phyloP scores from a whole-genome alignment of 306 rosid species.

The Ochetophila trinervis region DNA sequence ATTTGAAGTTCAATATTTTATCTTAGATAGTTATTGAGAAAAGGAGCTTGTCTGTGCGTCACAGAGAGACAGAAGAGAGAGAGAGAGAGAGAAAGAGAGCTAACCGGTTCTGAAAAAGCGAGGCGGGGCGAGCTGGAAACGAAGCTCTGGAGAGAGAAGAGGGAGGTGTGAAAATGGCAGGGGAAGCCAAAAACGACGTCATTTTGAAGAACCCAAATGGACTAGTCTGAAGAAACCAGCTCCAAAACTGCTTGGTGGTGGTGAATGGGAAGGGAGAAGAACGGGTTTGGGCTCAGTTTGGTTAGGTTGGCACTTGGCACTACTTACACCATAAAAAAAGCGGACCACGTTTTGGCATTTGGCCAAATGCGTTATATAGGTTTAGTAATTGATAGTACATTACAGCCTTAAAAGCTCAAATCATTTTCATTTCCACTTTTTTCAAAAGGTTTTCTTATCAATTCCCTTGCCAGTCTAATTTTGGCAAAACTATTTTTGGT shows the following conservation, averaged over 20 bases:
- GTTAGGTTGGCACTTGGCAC: too few species aligned
- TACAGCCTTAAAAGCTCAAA: too few species aligned
- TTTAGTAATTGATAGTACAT: too few species aligned
- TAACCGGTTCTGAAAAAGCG: slow-evolving; percentile 50
- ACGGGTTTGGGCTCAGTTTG: too few species aligned
- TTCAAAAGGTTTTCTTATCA: too few species aligned
- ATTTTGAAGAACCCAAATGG: slow-evolving; percentile 24
- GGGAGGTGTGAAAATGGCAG: slow-evolving; percentile 41
- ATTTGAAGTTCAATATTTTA: not conserved
- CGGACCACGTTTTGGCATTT: too few species aligned
- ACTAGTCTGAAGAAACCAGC: not conserved
- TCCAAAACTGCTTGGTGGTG: not conserved
- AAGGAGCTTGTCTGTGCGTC: not conserved
- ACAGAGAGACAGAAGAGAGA: not conserved
- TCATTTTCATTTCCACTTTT: too few species aligned
- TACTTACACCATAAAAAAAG: too few species aligned
- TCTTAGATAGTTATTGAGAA: not conserved
- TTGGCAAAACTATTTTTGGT: too few species aligned
- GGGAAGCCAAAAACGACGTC: slow-evolving; percentile 59
- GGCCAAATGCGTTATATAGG: too few species aligned
- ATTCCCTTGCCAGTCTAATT: too few species aligned
- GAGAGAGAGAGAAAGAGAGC: slow-evolving; percentile 15
- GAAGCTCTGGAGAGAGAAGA: slow-evolving; percentile 30
- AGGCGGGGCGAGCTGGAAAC: slow-evolving; percentile 34
- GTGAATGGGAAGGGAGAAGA: not conserved